A percentile compares a stretch with the other conserved stretches of the same genome.
phyloP scores from a whole-genome alignment of 371 early-diverging fungal species.

The Fennellomyces sp. region DNA sequence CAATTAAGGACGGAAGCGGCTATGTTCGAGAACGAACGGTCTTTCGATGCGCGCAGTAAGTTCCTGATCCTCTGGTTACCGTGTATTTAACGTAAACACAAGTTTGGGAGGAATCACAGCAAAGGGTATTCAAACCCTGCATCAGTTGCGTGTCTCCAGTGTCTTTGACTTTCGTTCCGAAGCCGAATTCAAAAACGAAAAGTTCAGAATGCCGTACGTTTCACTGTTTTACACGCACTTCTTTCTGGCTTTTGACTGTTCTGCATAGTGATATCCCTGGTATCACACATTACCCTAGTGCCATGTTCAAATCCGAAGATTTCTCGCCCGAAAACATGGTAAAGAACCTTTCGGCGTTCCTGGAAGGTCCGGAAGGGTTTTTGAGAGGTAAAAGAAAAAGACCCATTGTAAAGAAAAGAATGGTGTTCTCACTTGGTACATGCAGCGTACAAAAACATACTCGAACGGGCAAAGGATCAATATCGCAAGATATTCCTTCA shows the following conservation, averaged over 20 bases:
- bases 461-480: constrained; percentile 49
- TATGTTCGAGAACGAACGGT: constrained; percentile 48
- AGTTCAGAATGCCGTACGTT: constrained; percentile 40
- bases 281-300: constrained; percentile 44
- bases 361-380: constrained; percentile 61
- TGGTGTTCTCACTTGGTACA: background rate
- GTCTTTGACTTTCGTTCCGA: constrained; percentile 63
- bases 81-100: background rate
- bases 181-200: constrained; percentile 53
- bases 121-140: constrained; percentile 47
- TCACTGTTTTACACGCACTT: background rate
- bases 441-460: constrained; percentile 53
- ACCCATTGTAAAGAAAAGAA: background rate
- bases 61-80: background rate
- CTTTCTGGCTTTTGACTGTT: background rate
- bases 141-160: constrained; percentile 51
- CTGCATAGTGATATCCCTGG: constrained; percentile 40
- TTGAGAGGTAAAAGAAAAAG: constrained; percentile 36
- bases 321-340: constrained; percentile 63
- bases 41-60: constrained; percentile 43
- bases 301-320: constrained; percentile 59
- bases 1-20: constrained; percentile 35
- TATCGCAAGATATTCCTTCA: constrained; percentile 55
- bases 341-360: constrained; percentile 57
- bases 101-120: constrained; percentile 38